Evolutionary conservation across 2,329 filamentous ascomycete species (phyloP).

Genomic region (Aschersonia sp.): DNA sequence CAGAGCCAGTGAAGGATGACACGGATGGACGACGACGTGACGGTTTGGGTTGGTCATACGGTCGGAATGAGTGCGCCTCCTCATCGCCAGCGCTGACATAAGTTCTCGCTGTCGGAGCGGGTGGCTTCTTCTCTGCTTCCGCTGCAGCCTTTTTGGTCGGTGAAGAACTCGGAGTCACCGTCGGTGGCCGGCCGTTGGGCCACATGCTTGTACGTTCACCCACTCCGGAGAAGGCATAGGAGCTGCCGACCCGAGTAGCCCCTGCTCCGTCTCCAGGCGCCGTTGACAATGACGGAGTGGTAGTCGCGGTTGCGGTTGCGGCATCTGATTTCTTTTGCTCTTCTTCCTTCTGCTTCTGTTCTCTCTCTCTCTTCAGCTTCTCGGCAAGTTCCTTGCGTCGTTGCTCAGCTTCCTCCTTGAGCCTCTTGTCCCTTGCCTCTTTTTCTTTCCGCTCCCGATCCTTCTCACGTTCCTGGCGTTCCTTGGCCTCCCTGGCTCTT

Average conservation of each 20-base stretch:
- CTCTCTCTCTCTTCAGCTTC: constrained; percentile 13
- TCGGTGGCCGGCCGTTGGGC: constrained; percentile 38
- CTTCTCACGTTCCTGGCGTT: constrained; percentile 26
- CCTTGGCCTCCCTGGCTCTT: constrained; percentile 39
- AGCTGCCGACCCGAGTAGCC: constrained; percentile 28
- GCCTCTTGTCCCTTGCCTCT: constrained; percentile 19
- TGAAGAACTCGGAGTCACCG: constrained; percentile 14
- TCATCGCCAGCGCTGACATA: constrained; percentile 44
- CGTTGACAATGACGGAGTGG: constrained; percentile 15
- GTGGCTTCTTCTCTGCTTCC: constrained; percentile 24
- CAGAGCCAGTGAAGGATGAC: constrained; percentile 56
- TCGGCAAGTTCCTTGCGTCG: constrained; percentile 9
- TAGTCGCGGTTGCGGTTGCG: constrained; percentile 14
- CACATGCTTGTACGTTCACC: constrained; percentile 59
- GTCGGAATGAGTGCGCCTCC: constrained; percentile 58
- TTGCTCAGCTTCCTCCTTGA: constrained; percentile 20
- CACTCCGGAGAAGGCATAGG: constrained; percentile 50
- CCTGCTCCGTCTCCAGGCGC: constrained; percentile 15
- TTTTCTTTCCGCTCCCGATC: constrained; percentile 22
- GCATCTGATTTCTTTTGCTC: constrained; percentile 24
- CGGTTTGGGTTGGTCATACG: constrained; percentile 54
- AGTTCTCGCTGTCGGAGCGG: constrained; percentile 38
- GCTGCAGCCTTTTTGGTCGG: constrained; percentile 9
- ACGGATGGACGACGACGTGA: constrained; percentile 46
- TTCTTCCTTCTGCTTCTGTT: constrained; percentile 21